Percentiles rank a stretch among this genome's conserved stretches.
These are phyloP conservation scores for Aspergillus oerlinghausenensis DNA, from an alignment of 2,329 filamentous ascomycete species.

Conservation along the genomic window DNA sequence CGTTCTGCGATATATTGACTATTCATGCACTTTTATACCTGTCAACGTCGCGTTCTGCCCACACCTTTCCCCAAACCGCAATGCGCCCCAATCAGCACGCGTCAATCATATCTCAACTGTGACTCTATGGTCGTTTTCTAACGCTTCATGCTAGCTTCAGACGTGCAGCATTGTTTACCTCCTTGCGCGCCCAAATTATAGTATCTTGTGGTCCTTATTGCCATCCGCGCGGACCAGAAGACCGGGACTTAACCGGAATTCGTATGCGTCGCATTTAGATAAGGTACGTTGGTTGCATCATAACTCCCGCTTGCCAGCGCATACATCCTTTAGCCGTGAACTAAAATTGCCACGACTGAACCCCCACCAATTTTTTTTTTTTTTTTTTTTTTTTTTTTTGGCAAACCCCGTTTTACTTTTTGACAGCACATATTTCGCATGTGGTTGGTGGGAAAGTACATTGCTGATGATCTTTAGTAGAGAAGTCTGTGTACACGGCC, in stretches of 20 bases:
- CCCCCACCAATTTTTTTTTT: conserved; percentile 15
- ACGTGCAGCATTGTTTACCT: conserved; percentile 4
- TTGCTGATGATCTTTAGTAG: conserved; percentile 23
- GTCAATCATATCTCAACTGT: conserved; percentile 12
- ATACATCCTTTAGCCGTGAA: conserved; percentile 32
- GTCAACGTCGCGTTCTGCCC: conserved; percentile 15
- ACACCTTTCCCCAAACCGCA: conserved; percentile 5
- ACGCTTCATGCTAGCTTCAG: conserved; percentile 9
- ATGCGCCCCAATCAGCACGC: conserved; percentile 24
- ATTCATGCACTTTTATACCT: conserved; percentile 12
- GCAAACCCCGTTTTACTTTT: conserved; percentile 8
- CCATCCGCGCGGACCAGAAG: conserved; percentile 13
- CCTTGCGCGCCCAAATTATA: neutral
- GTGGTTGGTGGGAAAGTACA: conserved; percentile 13
- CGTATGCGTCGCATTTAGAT: conserved; percentile 28
- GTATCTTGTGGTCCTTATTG: conserved; percentile 2
- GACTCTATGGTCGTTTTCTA: conserved; percentile 9
- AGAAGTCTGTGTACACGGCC: conserved; percentile 19
- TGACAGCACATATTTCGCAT: conserved; percentile 26
- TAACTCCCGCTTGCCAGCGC: conserved; percentile 35
- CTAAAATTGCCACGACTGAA: conserved; percentile 25
- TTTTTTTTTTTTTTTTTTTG: conserved; percentile 8
- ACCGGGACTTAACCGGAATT: conserved; percentile 18
- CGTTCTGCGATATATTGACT: conserved; percentile 1
- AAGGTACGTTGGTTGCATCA: conserved; percentile 36